Conservation (phyloP, 2,329 filamentous ascomycete species). For the Bipolaris bicolor region DNA sequence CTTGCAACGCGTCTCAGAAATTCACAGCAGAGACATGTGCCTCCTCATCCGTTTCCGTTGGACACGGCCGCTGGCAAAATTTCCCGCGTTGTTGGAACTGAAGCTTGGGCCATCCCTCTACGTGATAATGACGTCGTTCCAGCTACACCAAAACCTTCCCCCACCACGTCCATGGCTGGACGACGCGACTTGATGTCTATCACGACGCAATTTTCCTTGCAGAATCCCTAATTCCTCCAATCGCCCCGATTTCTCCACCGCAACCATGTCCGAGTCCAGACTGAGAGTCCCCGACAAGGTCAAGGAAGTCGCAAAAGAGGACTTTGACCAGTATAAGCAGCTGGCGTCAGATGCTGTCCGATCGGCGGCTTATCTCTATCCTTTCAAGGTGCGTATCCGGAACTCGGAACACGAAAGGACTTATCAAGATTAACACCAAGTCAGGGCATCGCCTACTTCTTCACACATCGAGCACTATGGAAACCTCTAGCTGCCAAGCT, state of each 20-base stretch:
- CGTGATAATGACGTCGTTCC: constrained; percentile 20
- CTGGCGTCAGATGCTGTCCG: constrained; percentile 72
- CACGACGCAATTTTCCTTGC: constrained; percentile 12
- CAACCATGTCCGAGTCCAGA: constrained; percentile 22
- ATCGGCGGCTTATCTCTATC: constrained; percentile 85
- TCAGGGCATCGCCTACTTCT: constrained; percentile 65
- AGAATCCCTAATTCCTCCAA: constrained; percentile 7
- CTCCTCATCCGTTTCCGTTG: neutral
- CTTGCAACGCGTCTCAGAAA: neutral
- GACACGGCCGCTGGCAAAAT: neutral
- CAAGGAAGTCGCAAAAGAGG: constrained; percentile 67
- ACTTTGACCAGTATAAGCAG: constrained; percentile 69
- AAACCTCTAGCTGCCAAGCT: constrained; percentile 64
- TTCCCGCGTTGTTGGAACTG: neutral
- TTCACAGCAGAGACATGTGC: neutral
- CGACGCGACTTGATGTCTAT: constrained; percentile 9
- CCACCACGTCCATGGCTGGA: constrained; percentile 11
- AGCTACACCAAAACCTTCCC: constrained; percentile 8
- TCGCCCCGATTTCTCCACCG: constrained; percentile 12
- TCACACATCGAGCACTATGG: constrained; percentile 64
- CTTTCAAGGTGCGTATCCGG: constrained; percentile 65
- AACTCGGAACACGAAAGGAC: neutral
- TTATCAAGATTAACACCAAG: constrained; percentile 7
- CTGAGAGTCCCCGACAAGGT: constrained; percentile 56
- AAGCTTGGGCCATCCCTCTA: constrained; percentile 14